Evolutionary conservation across 106 monocot genomes (phyloP), one percentile per base, ranked within the genome.

Genomic region (Dendrobium officinale): DNA sequence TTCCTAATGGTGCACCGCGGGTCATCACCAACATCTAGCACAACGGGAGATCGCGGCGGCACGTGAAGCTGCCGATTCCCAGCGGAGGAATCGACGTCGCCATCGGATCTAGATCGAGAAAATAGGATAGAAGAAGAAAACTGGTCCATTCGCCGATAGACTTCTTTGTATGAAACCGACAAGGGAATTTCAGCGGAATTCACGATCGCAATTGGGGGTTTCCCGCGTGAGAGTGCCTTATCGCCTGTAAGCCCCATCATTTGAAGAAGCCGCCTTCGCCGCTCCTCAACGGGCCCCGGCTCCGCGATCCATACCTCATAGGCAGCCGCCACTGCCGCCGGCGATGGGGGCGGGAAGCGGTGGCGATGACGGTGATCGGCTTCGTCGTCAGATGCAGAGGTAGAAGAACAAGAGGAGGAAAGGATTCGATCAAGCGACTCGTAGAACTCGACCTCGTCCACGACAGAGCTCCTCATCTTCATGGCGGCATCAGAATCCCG

Each of bases 391-490:
- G 91, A 93, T 43, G 90, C 85, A n/a, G 90, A 90, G 54, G 95
- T 92, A 70, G 92, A 95, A 41, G 95, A 96, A 80, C 91, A 93
- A 8, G 88, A 89, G 7, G 91, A 93, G 27, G 96, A 88, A 3
- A 93, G 77, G 75, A 90, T 91, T 64, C 88, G 88, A 73, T 96
- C 96, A 67, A 96, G 78, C 9, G 96, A 93, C 85, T 96, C 96
- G 78, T 88, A 90, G 85, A 88, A 90, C 81, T 88, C 87, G 59
- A 90, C 91, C 27, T 93, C 89, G 51, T 51, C 88, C 45, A 26
- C 10, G 15, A 22, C 24, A 24, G 64, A 66, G 26, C 64, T 66
- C 64, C 22, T 66, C 64, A 26, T 66, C 26, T 2, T 66, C 1
- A 15, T 15, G 64, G 24, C n/a, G 6, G 15, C 64, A 66, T 66